A percentile compares a stretch with the other conserved stretches of the same genome.
phyloP scores from a whole-genome alignment of 139 green algal species.

The Chloropicon primus region DNA sequence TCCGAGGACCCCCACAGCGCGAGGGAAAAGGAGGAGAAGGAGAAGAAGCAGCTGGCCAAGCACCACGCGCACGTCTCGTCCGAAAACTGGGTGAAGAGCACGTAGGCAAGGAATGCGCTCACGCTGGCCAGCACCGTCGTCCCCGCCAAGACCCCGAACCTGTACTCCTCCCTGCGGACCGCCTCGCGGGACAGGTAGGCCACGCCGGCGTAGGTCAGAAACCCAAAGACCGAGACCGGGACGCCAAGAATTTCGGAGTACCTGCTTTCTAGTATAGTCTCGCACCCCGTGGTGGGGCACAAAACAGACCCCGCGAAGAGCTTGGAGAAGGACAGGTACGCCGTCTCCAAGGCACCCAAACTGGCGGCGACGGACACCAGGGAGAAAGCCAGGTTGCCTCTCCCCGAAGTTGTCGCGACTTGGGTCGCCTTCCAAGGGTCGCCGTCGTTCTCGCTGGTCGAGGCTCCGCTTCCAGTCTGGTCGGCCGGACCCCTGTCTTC shows the following conservation, averaged over 20 bases:
- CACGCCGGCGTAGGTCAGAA: conserved; percentile 44
- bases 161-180: conserved; percentile 7
- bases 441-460: background rate
- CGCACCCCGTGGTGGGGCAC: conserved; percentile 50
- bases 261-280: conserved; percentile 46
- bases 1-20: conserved; percentile 28
- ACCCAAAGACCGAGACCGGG: conserved; percentile 50
- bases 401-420: no score
- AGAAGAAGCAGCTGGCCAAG: conserved; percentile 5
- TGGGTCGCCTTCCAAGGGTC: background rate
- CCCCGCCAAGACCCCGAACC: conserved; percentile 20
- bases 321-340: conserved; percentile 67
- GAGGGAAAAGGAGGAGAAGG: conserved; percentile 1
- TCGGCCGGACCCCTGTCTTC: background rate
- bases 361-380: conserved; percentile 19
- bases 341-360: conserved; percentile 49
- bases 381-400: background rate
- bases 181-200: conserved; percentile 20
- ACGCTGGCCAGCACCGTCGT: conserved; percentile 40
- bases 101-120: conserved; percentile 54
- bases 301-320: conserved; percentile 31
- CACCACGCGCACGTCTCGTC: conserved; percentile 23
- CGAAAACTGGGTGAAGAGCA: conserved; percentile 29
- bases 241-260: conserved; percentile 57
- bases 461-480: no score